Evolutionary conservation across 768 basidiomycete species (phyloP).

Genomic region (Collybia mongolica): DNA sequence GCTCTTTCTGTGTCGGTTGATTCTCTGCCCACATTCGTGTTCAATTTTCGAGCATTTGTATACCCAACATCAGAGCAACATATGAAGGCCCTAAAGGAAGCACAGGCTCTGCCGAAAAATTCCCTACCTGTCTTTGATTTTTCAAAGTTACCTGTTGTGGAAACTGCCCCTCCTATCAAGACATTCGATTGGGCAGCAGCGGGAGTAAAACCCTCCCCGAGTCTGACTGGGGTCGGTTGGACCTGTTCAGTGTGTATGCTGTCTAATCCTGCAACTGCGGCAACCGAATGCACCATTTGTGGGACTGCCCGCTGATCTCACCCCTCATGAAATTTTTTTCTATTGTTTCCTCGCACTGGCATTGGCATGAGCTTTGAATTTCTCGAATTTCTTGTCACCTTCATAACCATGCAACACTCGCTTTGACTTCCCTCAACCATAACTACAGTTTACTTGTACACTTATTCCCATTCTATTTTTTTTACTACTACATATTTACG

Average conservation of each 20-base stretch:
- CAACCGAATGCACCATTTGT: constrained; percentile 46
- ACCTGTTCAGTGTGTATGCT: constrained; percentile 54
- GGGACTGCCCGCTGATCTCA: constrained; percentile 32
- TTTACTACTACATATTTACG: neutral
- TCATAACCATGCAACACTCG: neutral
- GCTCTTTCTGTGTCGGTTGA: constrained; percentile 25
- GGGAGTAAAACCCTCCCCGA: constrained; percentile 47
- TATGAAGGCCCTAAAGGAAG: constrained; percentile 31
- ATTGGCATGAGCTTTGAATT: neutral
- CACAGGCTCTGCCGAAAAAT: constrained; percentile 32
- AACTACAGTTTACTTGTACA: neutral
- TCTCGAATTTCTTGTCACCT: too few species aligned
- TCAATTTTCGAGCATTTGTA: constrained; percentile 19
- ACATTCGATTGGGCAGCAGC: constrained; percentile 65
- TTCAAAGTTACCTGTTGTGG: constrained; percentile 6
- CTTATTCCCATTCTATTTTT: neutral
- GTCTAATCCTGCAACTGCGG: constrained; percentile 41
- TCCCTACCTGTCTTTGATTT: constrained; percentile 50
- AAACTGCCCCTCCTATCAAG: constrained; percentile 18
- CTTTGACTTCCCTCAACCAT: neutral
- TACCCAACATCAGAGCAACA: constrained; percentile 18
- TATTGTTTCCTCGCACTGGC: neutral
- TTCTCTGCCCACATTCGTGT: constrained; percentile 36
- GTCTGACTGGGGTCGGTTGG: constrained; percentile 40
- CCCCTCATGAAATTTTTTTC: neutral